Evolutionary conservation across 2,329 filamentous ascomycete genomes (phyloP).

Genomic region (Fusarium pseudoanthophilum): DNA sequence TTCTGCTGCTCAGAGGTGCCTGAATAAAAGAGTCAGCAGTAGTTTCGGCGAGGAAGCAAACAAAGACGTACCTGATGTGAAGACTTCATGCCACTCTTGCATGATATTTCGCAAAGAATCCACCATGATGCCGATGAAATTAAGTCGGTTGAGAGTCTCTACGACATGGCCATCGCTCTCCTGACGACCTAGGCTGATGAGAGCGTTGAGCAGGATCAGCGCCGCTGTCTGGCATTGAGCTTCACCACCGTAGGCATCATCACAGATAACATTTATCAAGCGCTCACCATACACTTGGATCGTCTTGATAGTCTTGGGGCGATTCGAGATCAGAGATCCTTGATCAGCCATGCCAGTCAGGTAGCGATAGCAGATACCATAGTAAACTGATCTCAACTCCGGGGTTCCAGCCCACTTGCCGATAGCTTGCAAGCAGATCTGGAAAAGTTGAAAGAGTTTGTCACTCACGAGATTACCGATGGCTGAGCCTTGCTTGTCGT

Average conservation of each 20-base stretch:
- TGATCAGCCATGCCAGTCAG: slow-evolving; percentile 74
- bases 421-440: slow-evolving; percentile 83
- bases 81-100: slow-evolving; percentile 72
- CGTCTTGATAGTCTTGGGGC: slow-evolving; percentile 75
- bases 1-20: slow-evolving; percentile 58
- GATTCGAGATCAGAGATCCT: slow-evolving; percentile 58
- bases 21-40: slow-evolving; percentile 36
- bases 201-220: slow-evolving; percentile 81
- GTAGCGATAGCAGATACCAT: slow-evolving; percentile 91
- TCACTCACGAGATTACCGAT: slow-evolving; percentile 83
- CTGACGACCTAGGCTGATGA: slow-evolving; percentile 78
- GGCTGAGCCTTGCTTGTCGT: slow-evolving; percentile 56
- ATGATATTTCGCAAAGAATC: slow-evolving; percentile 86
- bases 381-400: slow-evolving; percentile 83
- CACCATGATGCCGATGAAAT: slow-evolving; percentile 90
- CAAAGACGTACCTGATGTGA: slow-evolving; percentile 62
- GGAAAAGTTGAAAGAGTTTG: slow-evolving; percentile 90
- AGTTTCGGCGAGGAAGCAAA: neutral
- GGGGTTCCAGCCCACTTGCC: slow-evolving; percentile 76
- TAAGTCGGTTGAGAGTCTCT: slow-evolving; percentile 82
- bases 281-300: slow-evolving; percentile 76
- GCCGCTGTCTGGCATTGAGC: slow-evolving; percentile 85
- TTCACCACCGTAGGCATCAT: slow-evolving; percentile 90
- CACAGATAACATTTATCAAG: slow-evolving; percentile 86
- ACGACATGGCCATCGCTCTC: slow-evolving; percentile 80